These are phyloP conservation scores for Citrus inodora DNA, from an alignment of 345 rosid genomes.

Conservation along the genomic window DNA sequence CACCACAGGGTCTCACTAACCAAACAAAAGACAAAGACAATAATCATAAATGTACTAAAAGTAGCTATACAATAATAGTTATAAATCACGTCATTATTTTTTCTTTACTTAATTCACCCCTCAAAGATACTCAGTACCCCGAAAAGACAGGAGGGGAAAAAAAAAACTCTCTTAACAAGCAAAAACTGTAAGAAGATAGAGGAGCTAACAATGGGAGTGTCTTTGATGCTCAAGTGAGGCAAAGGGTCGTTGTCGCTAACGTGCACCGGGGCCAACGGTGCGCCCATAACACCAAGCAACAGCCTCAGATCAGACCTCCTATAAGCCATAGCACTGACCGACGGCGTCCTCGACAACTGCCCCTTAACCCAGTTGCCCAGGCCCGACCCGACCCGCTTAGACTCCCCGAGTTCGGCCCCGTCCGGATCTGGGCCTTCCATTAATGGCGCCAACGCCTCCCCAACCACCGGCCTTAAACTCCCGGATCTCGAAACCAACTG, in stretches of 20 bases:
- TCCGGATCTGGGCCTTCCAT: slow-evolving; percentile 98
- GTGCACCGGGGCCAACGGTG: slow-evolving; percentile 85
- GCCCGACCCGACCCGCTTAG: slow-evolving; percentile 57
- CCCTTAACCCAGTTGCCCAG: slow-evolving; percentile 91
- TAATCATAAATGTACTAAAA: not conserved
- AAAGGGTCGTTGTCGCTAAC: slow-evolving; percentile 64
- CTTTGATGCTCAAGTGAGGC: slow-evolving; percentile 85
- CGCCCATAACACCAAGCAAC: slow-evolving; percentile 84
- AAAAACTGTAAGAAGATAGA: not conserved
- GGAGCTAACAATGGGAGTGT: slow-evolving; percentile 78
- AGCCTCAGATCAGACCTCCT: slow-evolving; percentile 73
- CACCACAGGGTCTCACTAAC: slow-evolving; percentile 4
- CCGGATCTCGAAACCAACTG: slow-evolving; percentile 64
- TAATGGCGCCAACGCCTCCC: slow-evolving; percentile 53
- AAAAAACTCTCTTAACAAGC: not conserved
- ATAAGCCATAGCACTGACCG: slow-evolving; percentile 42
- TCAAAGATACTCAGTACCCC: not conserved
- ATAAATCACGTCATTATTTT: not conserved
- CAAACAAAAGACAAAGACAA: slow-evolving; percentile 2
- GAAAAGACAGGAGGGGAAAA: not conserved
- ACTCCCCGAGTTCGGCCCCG: slow-evolving; percentile 47
- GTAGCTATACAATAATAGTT: not conserved
- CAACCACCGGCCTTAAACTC: slow-evolving; percentile 58
- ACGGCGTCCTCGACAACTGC: slow-evolving; percentile 61
- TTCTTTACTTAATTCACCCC: not conserved